A percentile compares a stretch with the other conserved stretches of the same genome.
Conservation (phyloP, 23 red algal genomes). For the Gracilaria domingensis region DNA sequence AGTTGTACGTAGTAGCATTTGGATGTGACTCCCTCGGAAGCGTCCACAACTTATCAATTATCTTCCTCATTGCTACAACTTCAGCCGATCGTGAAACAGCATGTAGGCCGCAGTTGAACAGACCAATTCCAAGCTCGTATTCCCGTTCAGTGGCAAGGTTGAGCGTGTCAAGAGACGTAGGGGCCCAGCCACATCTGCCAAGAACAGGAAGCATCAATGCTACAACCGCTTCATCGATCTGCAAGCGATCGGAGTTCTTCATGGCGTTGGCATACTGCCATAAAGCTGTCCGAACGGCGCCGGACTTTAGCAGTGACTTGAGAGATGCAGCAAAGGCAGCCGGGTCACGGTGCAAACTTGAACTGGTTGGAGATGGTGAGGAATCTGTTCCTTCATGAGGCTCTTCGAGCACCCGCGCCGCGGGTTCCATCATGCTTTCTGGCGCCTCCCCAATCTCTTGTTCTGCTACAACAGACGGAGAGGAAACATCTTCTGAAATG, state of each 20-base stretch:
- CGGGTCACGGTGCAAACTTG: not conserved
- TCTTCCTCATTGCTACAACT: not conserved
- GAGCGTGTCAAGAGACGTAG: slow-evolving; percentile 44
- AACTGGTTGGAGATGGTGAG: too few relatives aligned
- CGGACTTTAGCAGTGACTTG: not conserved
- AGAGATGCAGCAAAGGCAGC: not conserved
- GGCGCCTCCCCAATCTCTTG: not conserved
- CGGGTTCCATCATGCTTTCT: not conserved
- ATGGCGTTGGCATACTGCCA: slow-evolving; percentile 38
- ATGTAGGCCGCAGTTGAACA: slow-evolving; percentile 60
- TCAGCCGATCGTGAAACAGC: slow-evolving; percentile 43
- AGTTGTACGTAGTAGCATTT: slow-evolving; percentile 68
- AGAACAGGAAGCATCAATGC: slow-evolving; percentile 54
- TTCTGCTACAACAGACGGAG: not conserved
- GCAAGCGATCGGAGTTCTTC: slow-evolving; percentile 23
- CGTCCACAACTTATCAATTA: slow-evolving; percentile 50
- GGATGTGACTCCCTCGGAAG: slow-evolving; percentile 26
- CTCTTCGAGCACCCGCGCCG: not conserved
- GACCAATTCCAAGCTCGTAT: slow-evolving; percentile 26
- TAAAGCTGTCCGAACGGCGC: slow-evolving; percentile 44
- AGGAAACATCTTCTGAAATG: slow-evolving; percentile 9
- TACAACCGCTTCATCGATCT: slow-evolving; percentile 21
- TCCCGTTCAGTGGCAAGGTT: slow-evolving; percentile 28
- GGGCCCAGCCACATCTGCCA: slow-evolving; percentile 38
- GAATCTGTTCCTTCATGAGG: not conserved